Percentiles rank a stretch among this genome's conserved stretches.
Evolutionary conservation across 148 eudicot genomes (phyloP).

Genomic region (Arctostaphylos glauca): DNA sequence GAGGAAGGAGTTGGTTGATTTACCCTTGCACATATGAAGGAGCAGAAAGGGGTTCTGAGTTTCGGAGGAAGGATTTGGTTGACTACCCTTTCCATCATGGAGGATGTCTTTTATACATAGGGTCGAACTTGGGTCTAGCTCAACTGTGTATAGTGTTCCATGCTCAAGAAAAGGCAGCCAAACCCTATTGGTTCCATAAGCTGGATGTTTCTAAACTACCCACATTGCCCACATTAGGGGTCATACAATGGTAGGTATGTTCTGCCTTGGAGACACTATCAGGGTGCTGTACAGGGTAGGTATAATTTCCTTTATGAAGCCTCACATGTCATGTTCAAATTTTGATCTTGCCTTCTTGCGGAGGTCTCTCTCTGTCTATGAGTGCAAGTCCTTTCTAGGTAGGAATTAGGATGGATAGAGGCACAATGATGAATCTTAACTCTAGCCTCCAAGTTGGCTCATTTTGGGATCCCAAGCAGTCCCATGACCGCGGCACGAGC

Average conservation of each 20-base stretch:
- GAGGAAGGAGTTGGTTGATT: background rate
- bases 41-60: background rate
- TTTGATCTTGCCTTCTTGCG: background rate
- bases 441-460: background rate
- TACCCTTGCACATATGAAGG: background rate
- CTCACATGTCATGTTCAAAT: background rate
- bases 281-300: background rate
- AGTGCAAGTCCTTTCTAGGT: background rate
- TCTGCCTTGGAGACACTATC: background rate
- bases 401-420: background rate
- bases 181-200: background rate
- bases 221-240: background rate
- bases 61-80: background rate
- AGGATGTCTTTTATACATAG: background rate
- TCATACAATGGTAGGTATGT: background rate
- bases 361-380: background rate
- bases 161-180: background rate
- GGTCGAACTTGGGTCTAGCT: background rate
- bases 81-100: background rate
- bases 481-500: background rate
- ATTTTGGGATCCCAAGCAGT: background rate
- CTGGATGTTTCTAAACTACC: background rate
- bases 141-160: background rate
- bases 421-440: background rate
- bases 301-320: background rate